A percentile compares a stretch with the other conserved stretches of the same genome.
These are phyloP conservation scores for Xylariomycetidae sp. DNA, from an alignment of 2,329 filamentous ascomycete species.

Conservation along the genomic window DNA sequence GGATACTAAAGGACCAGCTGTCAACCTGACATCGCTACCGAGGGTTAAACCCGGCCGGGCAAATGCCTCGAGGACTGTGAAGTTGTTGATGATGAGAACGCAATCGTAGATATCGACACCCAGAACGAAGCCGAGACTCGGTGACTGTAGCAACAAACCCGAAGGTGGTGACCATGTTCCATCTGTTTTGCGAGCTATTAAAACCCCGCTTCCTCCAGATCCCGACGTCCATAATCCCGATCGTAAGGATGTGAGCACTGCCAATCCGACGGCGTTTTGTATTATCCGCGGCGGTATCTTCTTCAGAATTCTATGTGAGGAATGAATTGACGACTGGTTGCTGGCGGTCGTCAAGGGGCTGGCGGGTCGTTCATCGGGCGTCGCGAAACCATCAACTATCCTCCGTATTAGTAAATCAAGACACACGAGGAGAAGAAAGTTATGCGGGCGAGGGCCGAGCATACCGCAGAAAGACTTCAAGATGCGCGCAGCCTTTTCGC, in stretches of 20 bases:
- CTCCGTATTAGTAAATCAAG: slow-evolving; percentile 1
- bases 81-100: slow-evolving; percentile 86
- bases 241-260: slow-evolving; percentile 94
- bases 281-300: slow-evolving; percentile 86
- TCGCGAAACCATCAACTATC: slow-evolving; percentile 53
- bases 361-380: slow-evolving; percentile 34
- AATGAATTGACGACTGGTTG: slow-evolving; percentile 48
- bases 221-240: slow-evolving; percentile 89
- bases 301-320: slow-evolving; percentile 55
- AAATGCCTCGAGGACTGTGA: slow-evolving; percentile 78
- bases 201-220: slow-evolving; percentile 81
- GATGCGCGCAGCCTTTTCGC: slow-evolving; percentile 86
- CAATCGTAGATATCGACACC: slow-evolving; percentile 96
- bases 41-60: slow-evolving; percentile 74
- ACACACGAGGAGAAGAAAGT: slow-evolving; percentile 10
- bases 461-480: slow-evolving; percentile 84
- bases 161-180: slow-evolving; percentile 90
- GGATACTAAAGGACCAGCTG: slow-evolving; percentile 67
- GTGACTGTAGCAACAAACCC: slow-evolving; percentile 84
- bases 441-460: slow-evolving; percentile 25
- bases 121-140: slow-evolving; percentile 81
- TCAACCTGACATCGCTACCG: slow-evolving; percentile 73
- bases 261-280: slow-evolving; percentile 81
- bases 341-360: slow-evolving; percentile 25
- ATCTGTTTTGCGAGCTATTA: slow-evolving; percentile 79